Base-by-base conservation (phyloP, 2,329 filamentous ascomycete genomes). In the Ampelomyces quisqualis region DNA sequence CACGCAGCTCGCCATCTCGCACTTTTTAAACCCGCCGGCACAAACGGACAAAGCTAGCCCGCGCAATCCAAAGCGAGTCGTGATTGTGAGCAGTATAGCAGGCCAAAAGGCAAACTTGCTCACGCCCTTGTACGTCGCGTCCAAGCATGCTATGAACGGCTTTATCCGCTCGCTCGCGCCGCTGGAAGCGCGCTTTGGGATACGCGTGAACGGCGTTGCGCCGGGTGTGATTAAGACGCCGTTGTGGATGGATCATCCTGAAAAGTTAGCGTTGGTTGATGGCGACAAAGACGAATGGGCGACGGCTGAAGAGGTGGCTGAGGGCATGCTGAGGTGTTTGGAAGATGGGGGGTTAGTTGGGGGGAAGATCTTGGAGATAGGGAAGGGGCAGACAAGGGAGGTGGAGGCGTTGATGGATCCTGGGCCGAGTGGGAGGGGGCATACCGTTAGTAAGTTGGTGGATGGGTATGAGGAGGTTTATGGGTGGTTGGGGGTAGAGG, bases 181-280 rank as follows among this genome's bases (percentile, higher is more conserved):
- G 1, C 69, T 82, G 5, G 78, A 81, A 15, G 38, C 64, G 1
- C 55, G 54, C 1, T 52, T 77, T 17, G 77, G 76, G 0, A 79
- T 84, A 36, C 66, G 79, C 0, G 78, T 83, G 11, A 81, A 79
- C 14, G 79, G 74, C 5, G 79, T 83, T 2, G 78, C 79, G 11
- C 80, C 80, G 0, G 80, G 80, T 0, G 62, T 82, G 1, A 79
- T 83, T 51, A 80, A 76, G 47, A 83, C 80, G 9, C 80, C 80
- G 5, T 63, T 83, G 4, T 84, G 79, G 78, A 79, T 74, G 0
- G 79, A 82, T 2, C 72, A 82, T 49, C 77, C 78, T 0, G 79
- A 83, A 60, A 84, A 83, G 57, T 36, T 81, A 52, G 68, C 67
- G 43, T 73, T 77, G 49, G 44, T 82, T 1, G 70, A 75, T 24